These are phyloP conservation scores for Corynascus novoguineensis DNA, from an alignment of 495 filamentous ascomycete genomes.

Conservation along the genomic window DNA sequence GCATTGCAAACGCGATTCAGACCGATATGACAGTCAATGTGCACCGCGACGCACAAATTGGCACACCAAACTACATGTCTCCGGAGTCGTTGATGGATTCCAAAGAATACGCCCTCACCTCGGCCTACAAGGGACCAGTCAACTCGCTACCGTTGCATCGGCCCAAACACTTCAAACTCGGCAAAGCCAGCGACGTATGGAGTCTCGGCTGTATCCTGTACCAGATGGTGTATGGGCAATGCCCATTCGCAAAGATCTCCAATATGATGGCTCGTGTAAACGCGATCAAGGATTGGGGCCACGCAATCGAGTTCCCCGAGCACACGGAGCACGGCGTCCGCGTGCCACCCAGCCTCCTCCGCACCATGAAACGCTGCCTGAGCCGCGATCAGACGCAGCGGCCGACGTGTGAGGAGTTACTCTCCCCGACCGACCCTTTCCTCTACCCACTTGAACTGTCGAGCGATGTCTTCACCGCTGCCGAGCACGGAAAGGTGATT, in stretches of 20 bases:
- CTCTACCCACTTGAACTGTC: slow-evolving; percentile 63
- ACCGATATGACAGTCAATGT: slow-evolving; percentile 93
- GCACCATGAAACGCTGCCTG: slow-evolving; percentile 73
- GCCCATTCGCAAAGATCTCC: slow-evolving; percentile 86
- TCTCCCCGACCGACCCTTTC: slow-evolving; percentile 69
- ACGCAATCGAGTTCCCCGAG: slow-evolving; percentile 75
- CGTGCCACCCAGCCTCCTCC: slow-evolving; percentile 64
- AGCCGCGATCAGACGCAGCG: slow-evolving; percentile 70
- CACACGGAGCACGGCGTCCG: slow-evolving; percentile 65
- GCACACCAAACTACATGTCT: slow-evolving; percentile 98
- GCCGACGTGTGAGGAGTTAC: slow-evolving; percentile 71
- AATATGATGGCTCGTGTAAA: slow-evolving; percentile 68
- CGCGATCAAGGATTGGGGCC: slow-evolving; percentile 84
- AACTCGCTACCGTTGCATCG: slow-evolving; percentile 36
- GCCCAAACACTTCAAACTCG: slow-evolving; percentile 85
- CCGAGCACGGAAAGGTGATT: slow-evolving; percentile 52
- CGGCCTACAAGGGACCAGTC: slow-evolving; percentile 41
- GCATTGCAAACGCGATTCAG: slow-evolving; percentile 94
- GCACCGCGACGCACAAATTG: slow-evolving; percentile 89
- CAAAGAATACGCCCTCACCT: slow-evolving; percentile 50
- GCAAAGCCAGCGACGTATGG: slow-evolving; percentile 95
- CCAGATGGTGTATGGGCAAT: slow-evolving; percentile 92
- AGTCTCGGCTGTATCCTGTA: slow-evolving; percentile 92
- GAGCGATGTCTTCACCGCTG: slow-evolving; percentile 35
- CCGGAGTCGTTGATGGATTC: slow-evolving; percentile 89